Evolutionary conservation across 768 basidiomycete species (phyloP).

Genomic region (Amanita pseudoporphyria): DNA sequence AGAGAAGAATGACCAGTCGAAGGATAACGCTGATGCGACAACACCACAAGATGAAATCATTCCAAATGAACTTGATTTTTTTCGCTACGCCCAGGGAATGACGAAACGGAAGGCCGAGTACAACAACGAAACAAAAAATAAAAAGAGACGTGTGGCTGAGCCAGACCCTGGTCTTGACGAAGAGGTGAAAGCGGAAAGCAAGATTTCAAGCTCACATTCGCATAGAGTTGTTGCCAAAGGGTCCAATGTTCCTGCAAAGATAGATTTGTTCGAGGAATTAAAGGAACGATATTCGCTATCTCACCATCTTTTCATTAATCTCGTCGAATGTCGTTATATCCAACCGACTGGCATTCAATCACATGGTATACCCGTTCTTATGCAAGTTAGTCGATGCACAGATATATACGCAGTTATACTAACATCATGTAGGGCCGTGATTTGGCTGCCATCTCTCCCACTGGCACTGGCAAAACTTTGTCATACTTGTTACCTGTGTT

Average conservation of each 20-base stretch:
- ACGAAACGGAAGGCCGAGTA: slow-evolving; percentile 42
- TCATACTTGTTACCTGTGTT: slow-evolving; percentile 85
- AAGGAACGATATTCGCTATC: slow-evolving; percentile 47
- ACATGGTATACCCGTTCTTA: slow-evolving; percentile 67
- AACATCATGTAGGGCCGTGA: slow-evolving; percentile 53
- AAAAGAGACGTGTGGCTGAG: slow-evolving; percentile 24
- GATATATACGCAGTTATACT: neutral
- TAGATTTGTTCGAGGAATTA: slow-evolving; percentile 51
- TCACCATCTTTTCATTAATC: slow-evolving; percentile 53
- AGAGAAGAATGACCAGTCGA: slow-evolving; percentile 4
- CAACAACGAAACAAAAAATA: slow-evolving; percentile 16
- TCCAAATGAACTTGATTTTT: slow-evolving; percentile 82
- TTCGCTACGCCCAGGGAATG: slow-evolving; percentile 66
- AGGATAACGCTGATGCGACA: slow-evolving; percentile 9
- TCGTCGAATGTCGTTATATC: slow-evolving; percentile 48
- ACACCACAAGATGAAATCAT: slow-evolving; percentile 33
- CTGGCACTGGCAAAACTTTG: slow-evolving; percentile 95
- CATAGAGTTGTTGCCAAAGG: slow-evolving; percentile 77
- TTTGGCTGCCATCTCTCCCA: slow-evolving; percentile 90
- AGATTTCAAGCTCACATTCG: slow-evolving; percentile 11
- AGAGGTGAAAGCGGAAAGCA: neutral
- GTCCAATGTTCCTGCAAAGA: slow-evolving; percentile 48
- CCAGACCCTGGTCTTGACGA: slow-evolving; percentile 9
- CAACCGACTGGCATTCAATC: slow-evolving; percentile 78
- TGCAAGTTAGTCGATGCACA: slow-evolving; percentile 44